A percentile compares a stretch with the other conserved stretches of the same genome.
Evolutionary conservation across 164 flowering plant species (phyloP).

Genomic region (Magnolia kwangsiensis): DNA sequence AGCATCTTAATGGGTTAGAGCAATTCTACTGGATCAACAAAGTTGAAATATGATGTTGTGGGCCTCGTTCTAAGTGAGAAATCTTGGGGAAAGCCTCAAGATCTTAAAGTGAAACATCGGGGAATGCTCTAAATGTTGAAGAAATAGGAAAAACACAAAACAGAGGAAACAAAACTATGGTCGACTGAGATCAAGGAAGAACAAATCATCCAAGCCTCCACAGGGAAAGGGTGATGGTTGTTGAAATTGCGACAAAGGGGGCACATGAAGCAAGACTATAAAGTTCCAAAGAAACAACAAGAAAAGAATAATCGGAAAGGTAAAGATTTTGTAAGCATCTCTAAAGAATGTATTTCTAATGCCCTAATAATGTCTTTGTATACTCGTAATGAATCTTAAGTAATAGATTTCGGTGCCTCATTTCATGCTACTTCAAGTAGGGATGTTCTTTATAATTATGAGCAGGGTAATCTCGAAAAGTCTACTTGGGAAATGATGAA

Average conservation of each 20-base stretch:
- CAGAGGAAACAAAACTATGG: too few species aligned
- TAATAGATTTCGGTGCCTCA: neutral
- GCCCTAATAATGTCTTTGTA: neutral
- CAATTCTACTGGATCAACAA: too few species aligned
- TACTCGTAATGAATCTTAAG: neutral
- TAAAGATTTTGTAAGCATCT: neutral
- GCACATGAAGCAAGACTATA: neutral
- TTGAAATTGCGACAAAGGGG: neutral
- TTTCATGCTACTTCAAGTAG: neutral
- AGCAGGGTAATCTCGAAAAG: neutral
- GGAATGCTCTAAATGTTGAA: too few species aligned
- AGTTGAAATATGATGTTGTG: too few species aligned
- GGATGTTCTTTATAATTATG: slow-evolving; percentile 7
- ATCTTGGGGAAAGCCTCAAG: too few species aligned
- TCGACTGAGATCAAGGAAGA: too few species aligned
- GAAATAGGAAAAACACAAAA: too few species aligned
- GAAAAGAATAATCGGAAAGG: neutral
- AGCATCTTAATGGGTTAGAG: neutral
- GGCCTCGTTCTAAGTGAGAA: too few species aligned
- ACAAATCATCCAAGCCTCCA: too few species aligned
- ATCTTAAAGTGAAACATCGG: too few species aligned
- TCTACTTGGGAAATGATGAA: slow-evolving; percentile 5
- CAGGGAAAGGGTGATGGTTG: neutral
- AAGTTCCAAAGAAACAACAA: neutral
- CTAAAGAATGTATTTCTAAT: neutral